A percentile compares a stretch with the other conserved stretches of the same genome.
Evolutionary conservation across 148 eudicot genomes (phyloP).

Genomic region (Nepenthes gracilis): DNA sequence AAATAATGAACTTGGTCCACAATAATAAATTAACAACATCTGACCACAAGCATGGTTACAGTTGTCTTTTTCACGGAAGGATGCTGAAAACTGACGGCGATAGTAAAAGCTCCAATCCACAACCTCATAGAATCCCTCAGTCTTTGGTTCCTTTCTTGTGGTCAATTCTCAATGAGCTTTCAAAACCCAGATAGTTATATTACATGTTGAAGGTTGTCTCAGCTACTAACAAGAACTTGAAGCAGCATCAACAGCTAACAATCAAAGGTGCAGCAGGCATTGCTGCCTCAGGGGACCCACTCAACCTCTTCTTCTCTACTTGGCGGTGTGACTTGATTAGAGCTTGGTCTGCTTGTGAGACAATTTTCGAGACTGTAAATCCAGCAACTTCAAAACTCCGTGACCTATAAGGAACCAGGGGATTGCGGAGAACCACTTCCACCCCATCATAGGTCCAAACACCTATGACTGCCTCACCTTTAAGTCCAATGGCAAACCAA

Average conservation of each 20-base stretch:
- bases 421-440: slow-evolving; percentile 48
- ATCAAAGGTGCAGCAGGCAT: slow-evolving; percentile 4
- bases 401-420: slow-evolving; percentile 64
- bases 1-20: too few species aligned
- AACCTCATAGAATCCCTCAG: background rate
- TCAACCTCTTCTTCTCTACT: slow-evolving; percentile 24
- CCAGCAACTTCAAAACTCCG: slow-evolving; percentile 66
- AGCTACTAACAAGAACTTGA: background rate
- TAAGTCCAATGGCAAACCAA: slow-evolving; percentile 90
- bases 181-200: background rate
- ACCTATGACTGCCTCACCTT: slow-evolving; percentile 59
- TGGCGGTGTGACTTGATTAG: slow-evolving; percentile 25
- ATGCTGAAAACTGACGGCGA: too few species aligned
- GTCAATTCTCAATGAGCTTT: background rate
- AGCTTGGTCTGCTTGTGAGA: slow-evolving; percentile 57
- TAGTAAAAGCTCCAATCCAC: too few species aligned
- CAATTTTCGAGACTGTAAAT: slow-evolving; percentile 71
- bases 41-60: too few species aligned
- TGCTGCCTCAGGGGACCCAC: slow-evolving; percentile 8
- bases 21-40: too few species aligned
- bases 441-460: slow-evolving; percentile 93
- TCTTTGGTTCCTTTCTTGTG: too few species aligned
- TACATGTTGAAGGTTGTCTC: too few species aligned
- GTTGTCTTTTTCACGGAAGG: too few species aligned
- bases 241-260: background rate